phyloP scores from a whole-genome alignment of 1,139 yeast genomes.

The Taphrina flavorubra region DNA sequence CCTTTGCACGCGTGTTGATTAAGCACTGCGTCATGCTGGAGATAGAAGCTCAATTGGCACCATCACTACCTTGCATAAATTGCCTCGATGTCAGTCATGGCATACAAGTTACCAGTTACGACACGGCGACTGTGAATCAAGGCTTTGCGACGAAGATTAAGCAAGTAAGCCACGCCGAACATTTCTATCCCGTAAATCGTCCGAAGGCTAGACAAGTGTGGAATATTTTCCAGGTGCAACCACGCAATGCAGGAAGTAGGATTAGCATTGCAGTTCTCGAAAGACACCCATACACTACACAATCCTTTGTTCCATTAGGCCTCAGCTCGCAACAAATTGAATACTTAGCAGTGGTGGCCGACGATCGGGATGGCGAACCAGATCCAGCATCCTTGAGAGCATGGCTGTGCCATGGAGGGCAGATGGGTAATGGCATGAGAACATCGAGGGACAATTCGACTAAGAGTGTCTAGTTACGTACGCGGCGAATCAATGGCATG shows the following conservation, averaged over 20 bases:
- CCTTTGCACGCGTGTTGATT: background rate
- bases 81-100: conserved; percentile 8
- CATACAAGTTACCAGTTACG: background rate
- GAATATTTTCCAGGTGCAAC: conserved; percentile 36
- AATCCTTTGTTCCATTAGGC: conserved; percentile 90
- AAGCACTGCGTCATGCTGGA: background rate
- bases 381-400: conserved; percentile 66
- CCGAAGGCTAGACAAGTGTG: conserved; percentile 34
- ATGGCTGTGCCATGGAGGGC: conserved; percentile 59
- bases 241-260: conserved; percentile 5
- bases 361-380: conserved; percentile 62
- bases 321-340: conserved; percentile 59
- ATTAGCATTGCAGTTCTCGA: conserved; percentile 62
- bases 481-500: conserved; percentile 80
- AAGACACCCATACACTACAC: conserved; percentile 89
- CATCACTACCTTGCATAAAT: conserved; percentile 3
- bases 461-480: conserved; percentile 83
- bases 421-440: background rate
- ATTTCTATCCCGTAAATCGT: conserved; percentile 10
- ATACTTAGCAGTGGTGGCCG: conserved; percentile 82
- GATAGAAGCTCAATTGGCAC: background rate
- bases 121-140: conserved; percentile 21
- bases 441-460: background rate
- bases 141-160: conserved; percentile 33
- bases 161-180: background rate